Evolutionary conservation across 2,329 filamentous ascomycete species (phyloP), one percentile per base, ranked within the genome.

Genomic region (Sclerotinia minor): DNA sequence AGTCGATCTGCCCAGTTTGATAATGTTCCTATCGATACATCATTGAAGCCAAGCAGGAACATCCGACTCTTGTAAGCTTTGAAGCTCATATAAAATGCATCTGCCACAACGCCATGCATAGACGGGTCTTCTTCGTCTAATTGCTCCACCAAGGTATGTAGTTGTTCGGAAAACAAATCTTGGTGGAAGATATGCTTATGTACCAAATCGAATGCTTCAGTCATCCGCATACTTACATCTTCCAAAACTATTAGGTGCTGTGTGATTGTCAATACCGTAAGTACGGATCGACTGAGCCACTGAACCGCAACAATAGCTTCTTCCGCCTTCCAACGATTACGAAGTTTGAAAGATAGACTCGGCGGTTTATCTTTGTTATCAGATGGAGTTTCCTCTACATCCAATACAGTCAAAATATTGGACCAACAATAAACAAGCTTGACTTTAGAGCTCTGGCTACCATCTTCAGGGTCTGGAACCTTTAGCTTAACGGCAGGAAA

Each of bases 391-490:
- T 95, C 90, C 64, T 94, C 89, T 15, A 98, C 87, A 71, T 99
- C 95, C 32, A 99, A 81, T 6, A 99, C 89, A 0, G 94, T 98
- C 72, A 99, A 81, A n/a, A 98, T 88, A 75, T 98, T 98, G 2
- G 95, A 98, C 95, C 95, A 99, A 79, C 94, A 97, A 80, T 99
- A 99, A 0, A 92, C 94, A 24, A 99, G 84, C 78, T 99, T 98
- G 49, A 90, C 91, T 75, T 89, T 90, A 24, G 92, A 94, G 13
- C 89, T 83, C 9, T 88, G 85, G 73, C 88, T 90, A 6, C 87
- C 88, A 0, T 86, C 87, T 58, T 85, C 83, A 1, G 86, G 81
- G 70, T 92, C 89, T 13, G 87, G 85, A 21, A 87, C 86, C 78
- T 98, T 98, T 54, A 99, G 82, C 76, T 92, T 95, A 57, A 99